Percentiles rank a stretch among this genome's conserved stretches.
Evolutionary conservation across 345 rosid genomes (phyloP).

Genomic region (Salix exigua): DNA sequence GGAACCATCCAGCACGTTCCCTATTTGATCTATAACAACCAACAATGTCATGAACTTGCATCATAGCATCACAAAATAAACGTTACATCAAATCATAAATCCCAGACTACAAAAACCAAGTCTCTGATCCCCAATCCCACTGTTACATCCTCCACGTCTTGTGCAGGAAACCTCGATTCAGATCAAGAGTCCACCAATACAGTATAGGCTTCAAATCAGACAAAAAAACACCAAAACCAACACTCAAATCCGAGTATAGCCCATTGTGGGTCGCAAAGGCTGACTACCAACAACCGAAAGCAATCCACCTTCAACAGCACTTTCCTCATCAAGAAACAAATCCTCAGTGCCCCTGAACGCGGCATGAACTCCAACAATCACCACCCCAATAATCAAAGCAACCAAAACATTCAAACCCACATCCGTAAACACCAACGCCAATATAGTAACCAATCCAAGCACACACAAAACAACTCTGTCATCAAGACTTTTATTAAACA

Average conservation of each 20-base stretch:
- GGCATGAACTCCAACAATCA: constrained; percentile 59
- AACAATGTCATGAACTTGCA: neutral
- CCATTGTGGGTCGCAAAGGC: constrained; percentile 39
- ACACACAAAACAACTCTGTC: constrained; percentile 48
- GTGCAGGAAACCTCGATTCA: neutral
- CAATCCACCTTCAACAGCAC: constrained; percentile 58
- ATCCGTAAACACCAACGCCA: constrained; percentile 68
- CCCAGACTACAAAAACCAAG: neutral
- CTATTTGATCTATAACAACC: neutral
- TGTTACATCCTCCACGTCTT: neutral
- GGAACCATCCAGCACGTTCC: neutral
- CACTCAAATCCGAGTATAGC: constrained; percentile 52
- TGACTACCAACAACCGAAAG: constrained; percentile 51
- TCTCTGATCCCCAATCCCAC: neutral
- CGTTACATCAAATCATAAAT: neutral
- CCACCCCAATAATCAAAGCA: constrained; percentile 51
- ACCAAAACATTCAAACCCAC: constrained; percentile 73
- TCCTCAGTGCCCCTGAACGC: constrained; percentile 58
- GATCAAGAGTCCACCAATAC: neutral
- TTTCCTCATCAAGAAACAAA: constrained; percentile 69
- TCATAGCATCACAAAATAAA: neutral
- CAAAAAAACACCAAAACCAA: neutral
- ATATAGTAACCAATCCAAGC: constrained; percentile 54
- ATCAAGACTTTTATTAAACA: constrained; percentile 44
- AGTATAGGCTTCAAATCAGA: neutral